Evolutionary conservation across 495 filamentous ascomycete species (phyloP), one percentile per base, ranked within the genome.

Genomic region (Pseudoneurospora amorphoporcata): DNA sequence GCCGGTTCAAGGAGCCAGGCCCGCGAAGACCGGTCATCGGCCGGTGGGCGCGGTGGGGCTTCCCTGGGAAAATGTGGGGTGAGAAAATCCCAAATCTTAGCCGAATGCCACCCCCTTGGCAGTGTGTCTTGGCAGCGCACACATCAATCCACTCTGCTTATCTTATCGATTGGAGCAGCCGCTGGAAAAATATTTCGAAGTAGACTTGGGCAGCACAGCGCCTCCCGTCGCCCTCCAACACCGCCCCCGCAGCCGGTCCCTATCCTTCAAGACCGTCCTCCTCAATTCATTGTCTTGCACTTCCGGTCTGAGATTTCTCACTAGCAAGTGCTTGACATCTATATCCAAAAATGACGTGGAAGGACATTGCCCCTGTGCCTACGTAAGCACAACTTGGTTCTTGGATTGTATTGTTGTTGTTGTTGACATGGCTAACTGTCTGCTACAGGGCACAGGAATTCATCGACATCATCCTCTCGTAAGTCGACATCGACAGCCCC

Each of bases 381-480:
- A 97, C 92, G 75, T 91, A 88, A 78, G 90, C 29, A 47, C 42
- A 61, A 29, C 10, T 32, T 8, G 5, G 16, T 40, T 35, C 12
- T 10, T 40, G 32, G 3, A 53, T 53, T 53, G 23, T 23, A 23
- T 39, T 70, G 29, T 23, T 19, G 12, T 23, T 12, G 14, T 39
- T 69, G 35, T 37, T 47, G 45, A 35, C 38, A 47, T 71, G 6
- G 65, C 71, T 76, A 39, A 77, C 68, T 47, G 23, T n/a, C 19
- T 40, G 43, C 17, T 73, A 10, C 47, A 80, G 77, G 74, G 75
- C 79, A 71, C 79, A 96, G 84, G 95, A 99, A 83, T 99, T 99
- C 79, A 86, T 99, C 73, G 95, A 99, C 81, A 97, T 99, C 77
- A 94, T 98, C 75, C 88, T 99, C 42, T 80, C 79, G 76, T 79